Evolutionary conservation across 2,329 filamentous ascomycete species (phyloP).

Genomic region (Diaporthe batatas): DNA sequence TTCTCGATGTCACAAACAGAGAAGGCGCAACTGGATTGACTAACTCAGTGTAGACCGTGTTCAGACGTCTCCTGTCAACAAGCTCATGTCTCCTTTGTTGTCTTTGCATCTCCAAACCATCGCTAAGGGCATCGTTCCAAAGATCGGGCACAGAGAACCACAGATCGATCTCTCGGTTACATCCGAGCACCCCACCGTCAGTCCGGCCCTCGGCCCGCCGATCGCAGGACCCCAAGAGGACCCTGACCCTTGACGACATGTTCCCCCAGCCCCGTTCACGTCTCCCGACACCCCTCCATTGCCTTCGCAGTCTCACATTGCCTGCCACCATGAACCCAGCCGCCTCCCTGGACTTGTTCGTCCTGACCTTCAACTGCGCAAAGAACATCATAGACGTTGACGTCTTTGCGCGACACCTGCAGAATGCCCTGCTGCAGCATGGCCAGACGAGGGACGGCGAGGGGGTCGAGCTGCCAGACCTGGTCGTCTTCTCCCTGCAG

Average conservation of each 20-base stretch:
- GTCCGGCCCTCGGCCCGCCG: constrained; percentile 26
- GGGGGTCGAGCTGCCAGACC: constrained; percentile 61
- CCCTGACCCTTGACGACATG: constrained; percentile 16
- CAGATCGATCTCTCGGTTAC: constrained; percentile 25
- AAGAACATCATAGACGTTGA: constrained; percentile 77
- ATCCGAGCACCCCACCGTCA: constrained; percentile 21
- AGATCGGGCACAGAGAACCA: background rate
- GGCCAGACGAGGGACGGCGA: constrained; percentile 11
- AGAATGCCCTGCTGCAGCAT: constrained; percentile 67
- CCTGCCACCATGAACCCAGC: constrained; percentile 42
- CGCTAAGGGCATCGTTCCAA: constrained; percentile 19
- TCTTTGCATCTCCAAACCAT: background rate
- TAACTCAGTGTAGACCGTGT: no score
- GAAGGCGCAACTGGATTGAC: background rate
- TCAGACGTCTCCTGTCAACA: background rate
- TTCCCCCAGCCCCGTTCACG: constrained; percentile 5
- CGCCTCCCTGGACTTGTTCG: constrained; percentile 75
- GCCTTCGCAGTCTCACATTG: constrained; percentile 2
- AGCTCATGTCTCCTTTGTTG: background rate
- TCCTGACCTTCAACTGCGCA: constrained; percentile 92
- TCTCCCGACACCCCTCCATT: constrained; percentile 29
- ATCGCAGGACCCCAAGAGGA: constrained; percentile 9
- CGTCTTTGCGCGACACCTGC: constrained; percentile 79
- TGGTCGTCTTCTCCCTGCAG: constrained; percentile 81
- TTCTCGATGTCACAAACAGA: background rate